Percentiles rank a stretch among this genome's conserved stretches.
These are phyloP conservation scores for Gamarada debralockiae DNA, from an alignment of 495 filamentous ascomycete species.

Conservation along the genomic window DNA sequence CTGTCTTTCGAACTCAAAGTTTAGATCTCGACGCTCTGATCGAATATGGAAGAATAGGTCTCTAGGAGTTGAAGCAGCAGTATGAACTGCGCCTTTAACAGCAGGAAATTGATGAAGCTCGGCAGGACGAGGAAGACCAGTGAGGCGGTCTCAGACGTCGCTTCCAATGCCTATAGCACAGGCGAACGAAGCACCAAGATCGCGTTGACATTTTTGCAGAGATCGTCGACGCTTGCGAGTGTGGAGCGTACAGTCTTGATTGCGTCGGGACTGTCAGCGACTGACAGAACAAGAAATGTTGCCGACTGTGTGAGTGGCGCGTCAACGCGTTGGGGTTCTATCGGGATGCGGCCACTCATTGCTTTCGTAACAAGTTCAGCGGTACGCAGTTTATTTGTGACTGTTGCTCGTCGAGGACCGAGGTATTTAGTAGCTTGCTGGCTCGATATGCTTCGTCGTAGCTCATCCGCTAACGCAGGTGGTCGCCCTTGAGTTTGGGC, in stretches of 20 bases:
- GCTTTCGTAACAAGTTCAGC: too few species aligned
- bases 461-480: too few species aligned
- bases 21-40: slow-evolving; percentile 51
- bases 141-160: slow-evolving; percentile 44
- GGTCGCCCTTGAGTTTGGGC: too few species aligned
- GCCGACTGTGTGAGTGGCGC: slow-evolving; percentile 46
- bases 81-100: slow-evolving; percentile 41
- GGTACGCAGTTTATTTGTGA: too few species aligned
- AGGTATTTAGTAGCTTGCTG: too few species aligned
- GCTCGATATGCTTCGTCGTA: too few species aligned
- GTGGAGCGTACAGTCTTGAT: slow-evolving; percentile 39
- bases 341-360: slow-evolving; percentile 24
- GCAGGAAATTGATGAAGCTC: slow-evolving; percentile 50
- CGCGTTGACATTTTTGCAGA: slow-evolving; percentile 52
- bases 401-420: too few species aligned
- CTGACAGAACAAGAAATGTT: slow-evolving; percentile 47
- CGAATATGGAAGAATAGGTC: slow-evolving; percentile 57
- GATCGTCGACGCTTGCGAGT: slow-evolving; percentile 38
- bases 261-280: slow-evolving; percentile 30
- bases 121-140: slow-evolving; percentile 37
- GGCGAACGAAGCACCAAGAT: slow-evolving; percentile 43
- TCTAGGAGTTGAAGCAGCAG: slow-evolving; percentile 47
- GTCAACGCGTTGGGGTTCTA: slow-evolving; percentile 41
- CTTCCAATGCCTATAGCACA: slow-evolving; percentile 54
- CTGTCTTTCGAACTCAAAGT: slow-evolving; percentile 54